Base-by-base conservation (phyloP, 768 basidiomycete species). In the Termitomyces titanicus region DNA sequence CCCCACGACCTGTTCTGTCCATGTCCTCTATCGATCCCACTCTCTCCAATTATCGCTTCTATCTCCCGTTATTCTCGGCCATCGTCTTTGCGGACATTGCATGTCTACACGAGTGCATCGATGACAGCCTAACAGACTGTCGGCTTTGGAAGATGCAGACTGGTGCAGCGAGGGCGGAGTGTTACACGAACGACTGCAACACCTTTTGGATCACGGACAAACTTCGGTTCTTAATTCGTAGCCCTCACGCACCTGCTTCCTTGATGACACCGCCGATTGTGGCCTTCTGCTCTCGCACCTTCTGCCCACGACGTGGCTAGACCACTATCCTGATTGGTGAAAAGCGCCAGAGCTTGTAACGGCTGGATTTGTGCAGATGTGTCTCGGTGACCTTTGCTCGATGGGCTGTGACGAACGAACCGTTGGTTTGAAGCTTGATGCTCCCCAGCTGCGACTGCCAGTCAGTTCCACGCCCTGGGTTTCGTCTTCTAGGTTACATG, bases 251-350 rank as follows among this genome's bases (percentile, higher is more conserved):
- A 47, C 54, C 55, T 31, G 42, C 47, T 35, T 47, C 31, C 24
- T 53, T 43, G 37, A 63, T 39, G 59, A 60, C 44, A 54, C 53
- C 53, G 61, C 35, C 61, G 66, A 57, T 65, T 46, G 22, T 20
- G n/a, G 46, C 50, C 47, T 57, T 57, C 38, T 53, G 60, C 67
- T 57, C 60, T 59, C 59, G 59, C 60, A 48, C 39, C 37, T 38
- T 63, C 56, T 65, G 56, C 62, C 53, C 51, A 25, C 45, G 59
- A 56, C 27, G 59, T 64, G 71, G 75, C 77, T 66, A 77, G 76
- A n/a, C 67, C 74, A 71, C 65, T 59, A 64, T 51, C 64, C 51
- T 52, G 56, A 56, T 42, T 37, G 53, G 59, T 58, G 65, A 65
- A 55, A 50, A n/a, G 60, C 31, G 63, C 58, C 47, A 49, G 61